Percentiles rank a stretch among this genome's conserved stretches.
Evolutionary conservation across 2,329 filamentous ascomycete genomes (phyloP).

Genomic region (Pseudocercospora eumusae): DNA sequence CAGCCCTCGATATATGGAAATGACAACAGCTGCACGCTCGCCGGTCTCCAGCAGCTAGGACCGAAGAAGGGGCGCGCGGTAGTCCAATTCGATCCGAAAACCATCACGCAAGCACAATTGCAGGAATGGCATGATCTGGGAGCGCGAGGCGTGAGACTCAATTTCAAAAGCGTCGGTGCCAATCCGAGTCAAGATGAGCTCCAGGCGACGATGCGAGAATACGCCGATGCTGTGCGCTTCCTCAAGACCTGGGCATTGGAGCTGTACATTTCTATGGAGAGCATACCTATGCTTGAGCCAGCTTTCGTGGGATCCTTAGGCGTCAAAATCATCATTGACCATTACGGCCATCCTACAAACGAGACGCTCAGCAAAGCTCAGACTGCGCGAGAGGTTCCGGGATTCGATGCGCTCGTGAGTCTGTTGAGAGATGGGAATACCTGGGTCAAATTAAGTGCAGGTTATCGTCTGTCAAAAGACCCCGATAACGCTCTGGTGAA

Average conservation of each 20-base stretch:
- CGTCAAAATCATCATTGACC: conserved; percentile 60
- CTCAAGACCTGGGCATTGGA: conserved; percentile 60
- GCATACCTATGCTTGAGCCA: conserved; percentile 51
- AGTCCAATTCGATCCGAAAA: conserved; percentile 57
- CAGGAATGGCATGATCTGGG: conserved; percentile 58
- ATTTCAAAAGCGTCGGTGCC: conserved; percentile 56
- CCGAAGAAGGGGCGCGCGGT: conserved; percentile 56
- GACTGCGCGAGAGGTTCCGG: conserved; percentile 48
- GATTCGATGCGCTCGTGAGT: conserved; percentile 53
- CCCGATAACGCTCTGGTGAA: conserved; percentile 35
- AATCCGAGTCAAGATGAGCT: conserved; percentile 47
- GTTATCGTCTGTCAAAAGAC: conserved; percentile 57
- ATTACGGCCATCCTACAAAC: conserved; percentile 51
- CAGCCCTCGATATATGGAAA: conserved; percentile 64
- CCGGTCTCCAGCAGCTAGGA: conserved; percentile 55
- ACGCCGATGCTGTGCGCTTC: conserved; percentile 54
- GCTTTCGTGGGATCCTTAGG: conserved; percentile 50
- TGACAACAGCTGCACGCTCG: conserved; percentile 62
- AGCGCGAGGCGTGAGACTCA: conserved; percentile 61
- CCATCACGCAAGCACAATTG: conserved; percentile 45
- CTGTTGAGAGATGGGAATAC: conserved; percentile 53
- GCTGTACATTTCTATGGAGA: conserved; percentile 57
- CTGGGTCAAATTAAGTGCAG: conserved; percentile 61
- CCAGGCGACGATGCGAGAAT: conserved; percentile 46
- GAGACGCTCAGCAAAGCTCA: conserved; percentile 33